A percentile compares a stretch with the other conserved stretches of the same genome.
These are phyloP conservation scores for Magnaporthiopsis rhizophila DNA, from an alignment of 2,329 filamentous ascomycete species.

Conservation along the genomic window DNA sequence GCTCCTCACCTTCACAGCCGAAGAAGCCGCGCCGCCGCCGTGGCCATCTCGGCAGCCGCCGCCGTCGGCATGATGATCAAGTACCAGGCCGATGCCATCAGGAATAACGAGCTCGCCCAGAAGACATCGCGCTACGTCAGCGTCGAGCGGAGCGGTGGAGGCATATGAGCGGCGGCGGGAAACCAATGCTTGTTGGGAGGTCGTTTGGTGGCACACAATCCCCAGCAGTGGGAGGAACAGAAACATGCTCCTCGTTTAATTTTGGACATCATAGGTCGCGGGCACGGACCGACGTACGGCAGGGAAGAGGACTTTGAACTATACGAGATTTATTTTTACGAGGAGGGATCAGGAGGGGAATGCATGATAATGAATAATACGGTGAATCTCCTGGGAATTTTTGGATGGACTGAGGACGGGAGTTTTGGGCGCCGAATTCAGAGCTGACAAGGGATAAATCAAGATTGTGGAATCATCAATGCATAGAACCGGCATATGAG, in stretches of 20 bases:
- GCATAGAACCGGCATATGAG: too few relatives aligned
- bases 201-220: too few relatives aligned
- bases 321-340: not conserved
- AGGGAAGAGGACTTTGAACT: not conserved
- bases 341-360: not conserved
- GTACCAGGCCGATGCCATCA: constrained; percentile 28
- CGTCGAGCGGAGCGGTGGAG: constrained; percentile 44
- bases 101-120: constrained; percentile 35
- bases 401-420: not conserved
- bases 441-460: not conserved
- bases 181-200: too few relatives aligned
- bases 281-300: too few relatives aligned
- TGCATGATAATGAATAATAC: not conserved
- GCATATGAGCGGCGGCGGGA: constrained; percentile 28
- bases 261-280: not conserved
- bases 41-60: constrained; percentile 20
- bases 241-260: not conserved
- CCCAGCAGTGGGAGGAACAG: too few relatives aligned
- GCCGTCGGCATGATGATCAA: constrained; percentile 21
- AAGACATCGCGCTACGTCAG: constrained; percentile 35
- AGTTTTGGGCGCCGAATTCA: not conserved
- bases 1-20: constrained; percentile 20
- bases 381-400: not conserved
- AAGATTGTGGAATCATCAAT: not conserved
- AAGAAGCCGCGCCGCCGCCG: constrained; percentile 27